Conservation (phyloP, 1,284 basidiomycete species). For the Athelia psychrophila region DNA sequence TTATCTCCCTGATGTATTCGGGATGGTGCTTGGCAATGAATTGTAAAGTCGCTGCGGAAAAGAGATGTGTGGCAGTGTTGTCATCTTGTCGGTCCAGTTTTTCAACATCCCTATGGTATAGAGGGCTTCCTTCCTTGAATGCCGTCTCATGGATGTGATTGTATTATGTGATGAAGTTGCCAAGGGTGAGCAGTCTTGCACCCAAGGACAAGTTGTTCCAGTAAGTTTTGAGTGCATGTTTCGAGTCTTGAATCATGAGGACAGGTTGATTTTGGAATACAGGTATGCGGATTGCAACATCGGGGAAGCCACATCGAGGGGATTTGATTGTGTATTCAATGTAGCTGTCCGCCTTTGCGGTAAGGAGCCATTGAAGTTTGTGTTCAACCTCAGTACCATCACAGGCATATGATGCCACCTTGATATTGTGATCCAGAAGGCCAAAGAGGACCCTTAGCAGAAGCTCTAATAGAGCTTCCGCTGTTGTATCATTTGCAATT, state of each 20-base stretch:
- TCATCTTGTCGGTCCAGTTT: conserved; percentile 13
- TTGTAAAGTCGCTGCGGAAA: conserved; percentile 19
- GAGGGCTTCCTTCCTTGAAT: conserved; percentile 6
- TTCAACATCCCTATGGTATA: conserved; percentile 13
- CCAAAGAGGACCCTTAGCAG: conserved; percentile 4
- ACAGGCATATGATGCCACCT: conserved; percentile 6
- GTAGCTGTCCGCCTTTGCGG: not conserved
- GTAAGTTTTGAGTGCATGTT: conserved; percentile 16
- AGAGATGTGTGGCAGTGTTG: conserved; percentile 11
- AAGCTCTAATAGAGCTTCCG: conserved; percentile 6
- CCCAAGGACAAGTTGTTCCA: conserved; percentile 17
- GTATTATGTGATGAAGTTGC: conserved; percentile 12
- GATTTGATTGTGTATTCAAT: conserved; percentile 9
- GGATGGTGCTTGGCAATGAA: conserved; percentile 15
- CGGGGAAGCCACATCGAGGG: conserved; percentile 3
- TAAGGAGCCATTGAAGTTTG: not conserved
- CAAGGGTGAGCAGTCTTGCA: conserved; percentile 14
- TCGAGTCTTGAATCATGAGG: conserved; percentile 15
- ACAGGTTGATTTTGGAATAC: conserved; percentile 3
- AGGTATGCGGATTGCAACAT: conserved; percentile 7
- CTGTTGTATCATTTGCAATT: conserved; percentile 13
- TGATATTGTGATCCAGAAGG: conserved; percentile 4
- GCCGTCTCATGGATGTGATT: conserved; percentile 12
- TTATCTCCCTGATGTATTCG: conserved; percentile 14
- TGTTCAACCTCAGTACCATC: conserved; percentile 7